Base-by-base conservation (phyloP, 306 rosid species). In the Glycine latifolia region DNA sequence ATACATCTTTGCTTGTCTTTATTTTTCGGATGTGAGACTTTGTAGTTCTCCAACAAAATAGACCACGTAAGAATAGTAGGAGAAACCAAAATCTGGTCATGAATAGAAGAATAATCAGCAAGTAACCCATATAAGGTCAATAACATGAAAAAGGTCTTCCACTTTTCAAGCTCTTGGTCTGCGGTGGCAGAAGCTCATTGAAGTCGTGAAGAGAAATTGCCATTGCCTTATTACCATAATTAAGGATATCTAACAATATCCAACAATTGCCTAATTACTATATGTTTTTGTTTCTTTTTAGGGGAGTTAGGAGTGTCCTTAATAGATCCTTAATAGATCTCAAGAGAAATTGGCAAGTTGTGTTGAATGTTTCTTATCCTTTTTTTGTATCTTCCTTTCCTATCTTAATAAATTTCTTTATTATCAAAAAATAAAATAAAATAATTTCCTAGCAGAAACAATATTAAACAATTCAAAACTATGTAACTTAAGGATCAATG, bases 401-500 rank as follows among this genome's bases (percentile, higher is more conserved):
- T 43, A 3, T 41, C 50, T n/a, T 39, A 41, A 67, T 7, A 41
- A 67, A 39, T 13, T 66, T 14, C 2, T 16, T 15, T 67, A 8
- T 41, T 7, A 67, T 15, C 0, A 15, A 67, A 41, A 67, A 67
- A 59, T 56, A 73, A 26, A 20, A 26, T 26, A 26, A 73, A 73
- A 65, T 47, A 82, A 68, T 12, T 75, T 37, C 41, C 73, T 16
- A 13, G 26, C 66, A 47, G 33, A 72, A 79, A 71, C 48, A 68
- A 41, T 9, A 35, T 49, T 76, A 47, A 76, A 37, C 58, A 48
- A 20, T 65, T 76, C 9, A 0, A 61, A 37, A 82, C 77, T 67
- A 73, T 60, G 73, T 56, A 82, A 62, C 41, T 12, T 68, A 56
- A 77, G 37, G 56, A 69, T 68, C 8, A 63, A 75, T 46, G 53